These are phyloP conservation scores for Quercus gilva DNA, from an alignment of 306 rosid species.

Conservation along the genomic window DNA sequence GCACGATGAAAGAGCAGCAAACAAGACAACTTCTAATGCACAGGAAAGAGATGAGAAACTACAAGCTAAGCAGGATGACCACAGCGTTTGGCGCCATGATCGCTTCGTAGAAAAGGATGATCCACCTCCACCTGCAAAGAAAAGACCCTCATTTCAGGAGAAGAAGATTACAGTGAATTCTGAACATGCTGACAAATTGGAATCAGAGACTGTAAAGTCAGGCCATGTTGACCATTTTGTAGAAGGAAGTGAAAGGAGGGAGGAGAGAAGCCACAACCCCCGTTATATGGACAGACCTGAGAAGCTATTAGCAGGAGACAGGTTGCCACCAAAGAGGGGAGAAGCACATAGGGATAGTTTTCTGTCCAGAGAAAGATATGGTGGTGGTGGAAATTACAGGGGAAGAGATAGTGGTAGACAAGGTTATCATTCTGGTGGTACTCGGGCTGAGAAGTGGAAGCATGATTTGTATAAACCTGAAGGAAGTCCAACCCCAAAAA, in stretches of 20 bases:
- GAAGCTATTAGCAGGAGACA: constrained; percentile 47
- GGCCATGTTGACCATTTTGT: constrained; percentile 34
- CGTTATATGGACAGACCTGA: constrained; percentile 48
- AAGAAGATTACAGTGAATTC: constrained; percentile 54
- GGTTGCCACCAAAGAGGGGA: constrained; percentile 30
- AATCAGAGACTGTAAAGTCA: constrained; percentile 37
- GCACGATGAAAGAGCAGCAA: constrained; percentile 35
- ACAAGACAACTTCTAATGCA: constrained; percentile 33
- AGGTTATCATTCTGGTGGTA: constrained; percentile 38
- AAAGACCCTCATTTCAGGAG: constrained; percentile 87
- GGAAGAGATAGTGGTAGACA: constrained; percentile 70
- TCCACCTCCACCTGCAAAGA: constrained; percentile 46
- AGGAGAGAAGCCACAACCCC: constrained; percentile 52
- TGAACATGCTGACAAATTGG: constrained; percentile 40
- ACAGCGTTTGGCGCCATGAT: constrained; percentile 45
- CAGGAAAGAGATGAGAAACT: constrained; percentile 54
- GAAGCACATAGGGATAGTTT: constrained; percentile 52
- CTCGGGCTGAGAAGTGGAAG: constrained; percentile 79
- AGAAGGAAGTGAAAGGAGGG: constrained; percentile 61
- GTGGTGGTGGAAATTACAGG: constrained; percentile 40
- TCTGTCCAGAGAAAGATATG: constrained; percentile 59
- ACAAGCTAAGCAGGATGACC: constrained; percentile 34
- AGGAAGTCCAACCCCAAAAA: constrained; percentile 71
- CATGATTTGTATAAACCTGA: constrained; percentile 79
- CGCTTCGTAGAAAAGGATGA: constrained; percentile 51